Evolutionary conservation across 768 basidiomycete species (phyloP), one percentile per base, ranked within the genome.

Genomic region (Lentinula boryana): DNA sequence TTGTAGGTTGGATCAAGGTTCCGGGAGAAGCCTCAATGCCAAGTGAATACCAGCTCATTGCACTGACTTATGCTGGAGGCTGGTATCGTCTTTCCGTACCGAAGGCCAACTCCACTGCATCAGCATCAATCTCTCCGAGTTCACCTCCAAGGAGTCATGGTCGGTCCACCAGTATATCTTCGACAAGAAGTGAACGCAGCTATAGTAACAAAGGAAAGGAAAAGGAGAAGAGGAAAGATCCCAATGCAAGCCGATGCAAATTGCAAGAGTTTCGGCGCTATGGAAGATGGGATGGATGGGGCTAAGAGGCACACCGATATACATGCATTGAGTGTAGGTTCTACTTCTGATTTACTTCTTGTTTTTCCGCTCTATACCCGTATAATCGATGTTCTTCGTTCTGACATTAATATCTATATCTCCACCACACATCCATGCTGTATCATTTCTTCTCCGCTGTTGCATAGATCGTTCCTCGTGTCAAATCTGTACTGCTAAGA

Each of bases 211-310:
- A 84, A 65, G 84, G 79, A n/a, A 85, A 86, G 64, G 84, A 83
- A 62, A 75, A 76, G 38, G 83, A 84, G 52, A 72, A 75, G 56
- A 16, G 31, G 1, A 50, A 16, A 8, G 76, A 71, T 64, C 85
- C 83, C 69, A 82, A 87, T 62, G 80, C 83, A 61, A 78, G 84
- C 52, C 84, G 87, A 32, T 87, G 93, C 69, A 76, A 80, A 12
- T 69, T 95, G 54, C 78, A 85, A 65, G 93, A 95, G 70, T 95
- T 86, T 71, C 76, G 91, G 64, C 79, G 88, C 64, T 94, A 87
- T 68, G 93, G 93, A 23, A 78, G 90, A 59, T 93, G 92, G 91
- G 93, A 95, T 77, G 93, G 92, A 0, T 95, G 93, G 93, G 84
- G 78, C 35, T 86, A 68, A 43, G 23, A 23, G 2, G 0, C 27